phyloP scores from a whole-genome alignment of 2,329 filamentous ascomycete genomes.

The Fusarium burgessii region DNA sequence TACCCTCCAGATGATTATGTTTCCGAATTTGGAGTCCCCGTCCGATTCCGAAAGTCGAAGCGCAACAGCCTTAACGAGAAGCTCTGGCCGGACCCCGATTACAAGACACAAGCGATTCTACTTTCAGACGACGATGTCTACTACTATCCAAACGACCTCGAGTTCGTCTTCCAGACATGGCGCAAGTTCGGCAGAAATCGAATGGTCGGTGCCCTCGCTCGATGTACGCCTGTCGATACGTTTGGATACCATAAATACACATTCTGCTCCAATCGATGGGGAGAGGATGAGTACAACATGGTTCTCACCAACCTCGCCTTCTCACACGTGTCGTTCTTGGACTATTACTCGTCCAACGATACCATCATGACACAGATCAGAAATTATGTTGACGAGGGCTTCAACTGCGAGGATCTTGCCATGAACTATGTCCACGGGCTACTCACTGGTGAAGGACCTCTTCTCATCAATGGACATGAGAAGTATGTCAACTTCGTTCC shows the following conservation, averaged over 20 bases:
- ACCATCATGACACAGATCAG: constrained; percentile 49
- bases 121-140: constrained; percentile 57
- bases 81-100: constrained; percentile 52
- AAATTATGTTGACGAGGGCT: constrained; percentile 52
- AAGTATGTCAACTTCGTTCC: constrained; percentile 51
- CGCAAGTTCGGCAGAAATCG: constrained; percentile 53
- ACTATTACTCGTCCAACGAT: constrained; percentile 55
- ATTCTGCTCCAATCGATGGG: constrained; percentile 47
- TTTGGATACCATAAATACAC: constrained; percentile 49
- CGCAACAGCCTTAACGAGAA: constrained; percentile 55
- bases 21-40: constrained; percentile 49
- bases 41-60: constrained; percentile 51
- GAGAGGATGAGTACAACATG: constrained; percentile 51
- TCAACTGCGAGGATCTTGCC: constrained; percentile 58
- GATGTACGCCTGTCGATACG: constrained; percentile 48
- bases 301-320: constrained; percentile 55
- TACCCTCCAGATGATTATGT: constrained; percentile 46
- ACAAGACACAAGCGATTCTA: constrained; percentile 55
- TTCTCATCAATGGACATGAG: constrained; percentile 51
- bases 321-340: constrained; percentile 53
- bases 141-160: constrained; percentile 54
- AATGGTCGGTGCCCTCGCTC: constrained; percentile 53
- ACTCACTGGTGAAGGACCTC: constrained; percentile 51
- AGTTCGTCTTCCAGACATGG: constrained; percentile 57
- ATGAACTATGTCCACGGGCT: constrained; percentile 53